These are phyloP conservation scores for Psidium guajava DNA, from an alignment of 345 rosid genomes.

Conservation along the genomic window DNA sequence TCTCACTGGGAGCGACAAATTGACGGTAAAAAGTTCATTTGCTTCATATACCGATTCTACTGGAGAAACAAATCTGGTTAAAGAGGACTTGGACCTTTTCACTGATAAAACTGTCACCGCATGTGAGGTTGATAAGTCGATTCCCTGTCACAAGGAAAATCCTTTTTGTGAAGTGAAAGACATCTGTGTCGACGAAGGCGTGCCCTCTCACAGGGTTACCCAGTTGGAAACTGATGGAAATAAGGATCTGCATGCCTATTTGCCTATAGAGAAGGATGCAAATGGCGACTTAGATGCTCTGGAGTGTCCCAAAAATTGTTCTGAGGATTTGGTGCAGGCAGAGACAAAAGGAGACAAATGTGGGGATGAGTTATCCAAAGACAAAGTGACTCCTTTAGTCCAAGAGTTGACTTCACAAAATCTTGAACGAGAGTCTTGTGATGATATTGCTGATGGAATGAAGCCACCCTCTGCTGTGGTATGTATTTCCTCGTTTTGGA, in stretches of 20 bases:
- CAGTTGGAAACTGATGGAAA: slow-evolving; percentile 19
- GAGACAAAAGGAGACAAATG: slow-evolving; percentile 2
- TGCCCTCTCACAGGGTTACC: slow-evolving; percentile 43
- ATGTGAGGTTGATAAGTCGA: slow-evolving; percentile 47
- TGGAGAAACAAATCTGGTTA: slow-evolving; percentile 5
- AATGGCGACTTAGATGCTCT: background rate
- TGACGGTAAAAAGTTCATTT: slow-evolving; percentile 1
- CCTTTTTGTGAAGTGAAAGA: slow-evolving; percentile 56
- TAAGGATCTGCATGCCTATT: background rate
- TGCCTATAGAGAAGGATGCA: background rate
- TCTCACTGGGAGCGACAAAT: slow-evolving; percentile 7
- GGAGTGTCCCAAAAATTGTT: background rate
- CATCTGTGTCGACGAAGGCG: slow-evolving; percentile 67
- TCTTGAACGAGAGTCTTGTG: background rate
- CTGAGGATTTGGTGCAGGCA: slow-evolving; percentile 1
- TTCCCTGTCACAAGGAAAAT: slow-evolving; percentile 50
- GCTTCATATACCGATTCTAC: slow-evolving; percentile 5
- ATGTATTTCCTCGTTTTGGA: background rate
- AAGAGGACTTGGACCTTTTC: slow-evolving; percentile 28
- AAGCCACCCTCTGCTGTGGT: background rate
- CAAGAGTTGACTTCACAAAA: slow-evolving; percentile 5
- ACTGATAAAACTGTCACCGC: slow-evolving; percentile 54
- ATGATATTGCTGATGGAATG: background rate
- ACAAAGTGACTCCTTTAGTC: slow-evolving; percentile 30
- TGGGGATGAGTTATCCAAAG: slow-evolving; percentile 5